These are phyloP conservation scores for Pholiota conissans DNA, from an alignment of 768 basidiomycete species.

Conservation along the genomic window DNA sequence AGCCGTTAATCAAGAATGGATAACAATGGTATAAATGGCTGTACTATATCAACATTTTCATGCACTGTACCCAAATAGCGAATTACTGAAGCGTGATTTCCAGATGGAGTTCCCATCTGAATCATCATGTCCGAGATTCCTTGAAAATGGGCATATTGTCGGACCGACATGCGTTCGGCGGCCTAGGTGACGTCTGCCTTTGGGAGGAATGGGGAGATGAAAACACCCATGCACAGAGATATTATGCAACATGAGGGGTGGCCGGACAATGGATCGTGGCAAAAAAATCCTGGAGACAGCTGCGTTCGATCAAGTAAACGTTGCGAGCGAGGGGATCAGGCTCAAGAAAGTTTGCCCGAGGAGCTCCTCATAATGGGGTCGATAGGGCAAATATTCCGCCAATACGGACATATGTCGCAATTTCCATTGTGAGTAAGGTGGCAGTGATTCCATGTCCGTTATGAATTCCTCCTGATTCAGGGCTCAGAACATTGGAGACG, in stretches of 20 bases:
- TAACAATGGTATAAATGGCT: slow-evolving; percentile 2
- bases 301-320: slow-evolving; percentile 16
- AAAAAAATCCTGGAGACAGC: background rate
- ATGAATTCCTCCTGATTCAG: slow-evolving; percentile 31
- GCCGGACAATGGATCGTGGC: background rate
- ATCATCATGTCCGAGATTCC: background rate
- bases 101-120: slow-evolving; percentile 2
- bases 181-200: background rate
- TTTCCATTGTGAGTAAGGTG: slow-evolving; percentile 29
- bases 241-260: background rate
- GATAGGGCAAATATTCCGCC: slow-evolving; percentile 31
- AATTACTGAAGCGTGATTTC: slow-evolving; percentile 1
- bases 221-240: background rate
- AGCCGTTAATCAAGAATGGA: slow-evolving; percentile 4
- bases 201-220: background rate
- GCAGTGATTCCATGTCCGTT: slow-evolving; percentile 31
- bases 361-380: slow-evolving; percentile 27
- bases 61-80: background rate
- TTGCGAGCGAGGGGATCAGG: slow-evolving; percentile 31
- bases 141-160: background rate
- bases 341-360: slow-evolving; percentile 32
- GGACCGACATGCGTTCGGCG: background rate
- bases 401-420: slow-evolving; percentile 32
- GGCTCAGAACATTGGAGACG: no score
- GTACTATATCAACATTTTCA: background rate